Evolutionary conservation across 495 filamentous ascomycete species (phyloP).

Genomic region (Entonaema liquescens): DNA sequence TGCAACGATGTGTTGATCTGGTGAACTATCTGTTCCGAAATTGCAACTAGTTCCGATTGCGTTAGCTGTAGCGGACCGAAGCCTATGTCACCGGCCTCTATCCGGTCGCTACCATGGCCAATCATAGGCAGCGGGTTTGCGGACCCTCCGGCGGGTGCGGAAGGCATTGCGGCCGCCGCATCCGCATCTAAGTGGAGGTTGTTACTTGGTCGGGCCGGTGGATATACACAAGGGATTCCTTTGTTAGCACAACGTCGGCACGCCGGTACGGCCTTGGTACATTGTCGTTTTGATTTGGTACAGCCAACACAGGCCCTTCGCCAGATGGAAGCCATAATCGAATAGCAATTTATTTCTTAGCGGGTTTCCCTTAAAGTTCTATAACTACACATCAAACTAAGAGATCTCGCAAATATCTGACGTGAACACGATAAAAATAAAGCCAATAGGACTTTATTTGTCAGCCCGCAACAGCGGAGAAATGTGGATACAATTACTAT

Average conservation of each 20-base stretch:
- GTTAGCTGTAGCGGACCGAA: conserved; percentile 14
- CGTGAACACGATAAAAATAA: neutral
- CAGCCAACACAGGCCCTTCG: conserved; percentile 40
- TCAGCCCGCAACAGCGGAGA: conserved; percentile 31
- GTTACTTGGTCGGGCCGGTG: conserved; percentile 19
- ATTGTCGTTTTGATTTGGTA: conserved; percentile 44
- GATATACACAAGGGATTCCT: conserved; percentile 36
- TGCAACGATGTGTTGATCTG: too few species aligned
- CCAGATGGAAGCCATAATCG: conserved; percentile 19
- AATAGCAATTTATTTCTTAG: neutral
- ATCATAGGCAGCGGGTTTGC: conserved; percentile 2
- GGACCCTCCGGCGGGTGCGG: neutral
- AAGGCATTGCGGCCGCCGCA: neutral
- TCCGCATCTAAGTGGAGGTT: conserved; percentile 1
- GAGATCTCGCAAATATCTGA: neutral
- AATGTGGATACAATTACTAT: conserved; percentile 20
- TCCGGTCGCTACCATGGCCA: neutral
- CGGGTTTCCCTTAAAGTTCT: neutral
- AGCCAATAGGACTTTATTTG: conserved; percentile 13
- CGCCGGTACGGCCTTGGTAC: conserved; percentile 38
- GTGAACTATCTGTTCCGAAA: too few species aligned
- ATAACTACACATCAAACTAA: neutral
- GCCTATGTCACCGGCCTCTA: neutral
- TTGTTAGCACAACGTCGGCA: conserved; percentile 39
- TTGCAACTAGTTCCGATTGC: conserved; percentile 7